Base-by-base conservation (phyloP, 148 eudicot species). In the Cornus kousa region DNA sequence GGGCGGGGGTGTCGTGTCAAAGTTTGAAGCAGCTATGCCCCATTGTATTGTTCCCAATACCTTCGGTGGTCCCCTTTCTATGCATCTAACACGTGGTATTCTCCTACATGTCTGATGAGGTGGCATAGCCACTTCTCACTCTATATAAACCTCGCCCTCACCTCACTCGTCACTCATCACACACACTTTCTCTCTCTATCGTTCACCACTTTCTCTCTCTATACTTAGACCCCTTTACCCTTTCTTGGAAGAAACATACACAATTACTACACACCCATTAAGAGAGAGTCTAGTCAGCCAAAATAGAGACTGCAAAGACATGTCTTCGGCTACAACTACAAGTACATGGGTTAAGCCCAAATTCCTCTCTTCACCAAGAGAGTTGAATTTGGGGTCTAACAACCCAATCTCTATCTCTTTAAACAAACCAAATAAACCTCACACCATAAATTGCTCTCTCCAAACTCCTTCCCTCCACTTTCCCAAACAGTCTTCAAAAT, bases 391-490 rank as follows among this genome's bases (percentile, higher is more conserved):
- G 55, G 22, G 64, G n/a, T 60, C 67, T 23, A 40, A 8, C 2
- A 40, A 8, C 2, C 60, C 83, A 24, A 31, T 40, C 40, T 48
- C 73, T 2, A 67, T 80, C 20, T 32, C 81, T 60, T 28, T 78
- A 17, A 17, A 14, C 12, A 76, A 77, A 20, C 73, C 57, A 59
- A 53, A 33, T 20, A 65, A 6, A 50, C 23, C 32, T n/a, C 55
- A 35, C 32, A 68, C 7, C 72, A 70, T 83, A 13, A 60, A 57
- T 24, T 86, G 74, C 72, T 60, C 84, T 24, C 67, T 81, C 31
- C 88, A 86, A 28, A 67, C 80, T 20, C 74, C 83, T 59, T 22
- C 84, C 5, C 75, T 74, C 64, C 77, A 80, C 13, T 68, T 75
- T 28, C 82, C 81, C 3, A 82, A 77, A 14, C 85, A 72, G 67